Conservation (phyloP, 495 filamentous ascomycete genomes). For the Amorphotheca resinae region DNA sequence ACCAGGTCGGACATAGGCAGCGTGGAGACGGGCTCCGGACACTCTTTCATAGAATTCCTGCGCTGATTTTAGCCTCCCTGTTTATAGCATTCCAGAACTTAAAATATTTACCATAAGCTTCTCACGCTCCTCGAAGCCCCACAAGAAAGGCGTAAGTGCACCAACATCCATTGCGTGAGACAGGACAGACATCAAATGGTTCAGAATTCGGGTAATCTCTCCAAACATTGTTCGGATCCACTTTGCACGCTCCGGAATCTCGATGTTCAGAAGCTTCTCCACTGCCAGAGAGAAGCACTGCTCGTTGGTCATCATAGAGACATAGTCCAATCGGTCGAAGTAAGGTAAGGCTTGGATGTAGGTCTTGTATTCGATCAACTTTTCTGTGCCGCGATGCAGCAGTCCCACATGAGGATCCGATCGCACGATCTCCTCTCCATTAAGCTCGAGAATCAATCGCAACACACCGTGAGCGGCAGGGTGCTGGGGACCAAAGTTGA, state of each 20-base stretch:
- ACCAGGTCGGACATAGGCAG: constrained; percentile 94
- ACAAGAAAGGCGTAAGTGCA: constrained; percentile 94
- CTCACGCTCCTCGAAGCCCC: constrained; percentile 99
- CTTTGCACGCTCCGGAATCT: constrained; percentile 91
- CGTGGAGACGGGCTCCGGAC: constrained; percentile 93
- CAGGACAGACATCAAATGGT: constrained; percentile 96
- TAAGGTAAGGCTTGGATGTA: constrained; percentile 98
- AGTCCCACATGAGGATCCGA: constrained; percentile 95
- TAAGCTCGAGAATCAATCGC: constrained; percentile 92
- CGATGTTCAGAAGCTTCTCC: constrained; percentile 96
- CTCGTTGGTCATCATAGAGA: constrained; percentile 99
- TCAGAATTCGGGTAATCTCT: constrained; percentile 89
- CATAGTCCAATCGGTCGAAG: constrained; percentile 97
- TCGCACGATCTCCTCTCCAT: constrained; percentile 94
- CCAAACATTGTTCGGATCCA: constrained; percentile 95
- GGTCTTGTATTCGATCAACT: constrained; percentile 99
- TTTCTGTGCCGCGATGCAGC: constrained; percentile 95
- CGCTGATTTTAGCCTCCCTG: constrained; percentile 20
- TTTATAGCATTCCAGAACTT: constrained; percentile 5
- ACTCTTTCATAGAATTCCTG: constrained; percentile 99
- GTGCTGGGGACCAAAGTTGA: constrained; percentile 99
- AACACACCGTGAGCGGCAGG: constrained; percentile 98
- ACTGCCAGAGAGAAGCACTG: constrained; percentile 92
- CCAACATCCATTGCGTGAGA: constrained; percentile 99
- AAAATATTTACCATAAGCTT: constrained; percentile 77